Evolutionary conservation across 306 rosid species (phyloP), one percentile per base, ranked within the genome.

Genomic region (Pyrus bretschneideri): DNA sequence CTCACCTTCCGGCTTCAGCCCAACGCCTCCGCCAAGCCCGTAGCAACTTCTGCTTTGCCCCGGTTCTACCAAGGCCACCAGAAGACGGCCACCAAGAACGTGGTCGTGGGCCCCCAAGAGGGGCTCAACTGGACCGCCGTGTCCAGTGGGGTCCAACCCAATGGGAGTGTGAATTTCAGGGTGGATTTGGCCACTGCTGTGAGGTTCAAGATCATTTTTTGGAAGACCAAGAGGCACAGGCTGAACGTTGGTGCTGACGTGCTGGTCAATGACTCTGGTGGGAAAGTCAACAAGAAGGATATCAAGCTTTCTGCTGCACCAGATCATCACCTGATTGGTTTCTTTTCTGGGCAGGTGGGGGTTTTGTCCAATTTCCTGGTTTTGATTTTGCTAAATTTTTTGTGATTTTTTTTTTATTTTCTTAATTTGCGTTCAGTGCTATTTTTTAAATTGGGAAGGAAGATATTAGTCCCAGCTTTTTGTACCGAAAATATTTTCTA

Each of bases 11-110:
- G 72, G n/a, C 79, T 51, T 2, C 55, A 1, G 21, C 77, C 69
- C 42, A 2, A 46, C 35, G 5, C n/a, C 49, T 25, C 0, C 21
- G 2, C 21, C 9, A 6, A 40, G 23, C 35, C 29, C 14, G 55
- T 90, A 3, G 89, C 82, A 14, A 80, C 80, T 45, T 9, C 49
- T 22, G 83, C 73, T 7, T 45, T 87, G 19, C 2, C 8, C 0
- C 46, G 57, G 4, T 95, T 95, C 77, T 83, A 89, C 49, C 98
- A 92, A 81, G 98, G 98, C 7, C 92, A 86, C 82, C 27, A 83
- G 31, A 92, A 92, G 86, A 84, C 67, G 62, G 96, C 96, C 4
- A 49, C 0, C 19, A 90, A 81, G 77, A 0, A 0, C 0, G 81
- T 29, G 9, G 2, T 4, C 2, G 3, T 77, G 54, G 9, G 4